These are phyloP conservation scores for Penicillium robsamsonii DNA, from an alignment of 495 filamentous ascomycete species.

Conservation along the genomic window DNA sequence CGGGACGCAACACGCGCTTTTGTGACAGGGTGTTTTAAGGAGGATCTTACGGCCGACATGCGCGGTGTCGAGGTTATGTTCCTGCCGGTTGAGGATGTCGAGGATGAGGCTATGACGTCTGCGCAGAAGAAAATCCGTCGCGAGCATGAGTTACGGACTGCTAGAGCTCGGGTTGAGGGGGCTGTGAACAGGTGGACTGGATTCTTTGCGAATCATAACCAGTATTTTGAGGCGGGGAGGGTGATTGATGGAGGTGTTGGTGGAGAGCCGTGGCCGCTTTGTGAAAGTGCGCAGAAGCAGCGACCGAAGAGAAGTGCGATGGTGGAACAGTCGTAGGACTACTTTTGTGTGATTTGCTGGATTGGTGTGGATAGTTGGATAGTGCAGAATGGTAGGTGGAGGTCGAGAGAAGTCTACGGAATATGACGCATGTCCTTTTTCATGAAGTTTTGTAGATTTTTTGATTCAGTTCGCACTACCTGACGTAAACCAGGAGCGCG, in stretches of 20 bases:
- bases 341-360: slow-evolving; percentile 1
- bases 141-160: slow-evolving; percentile 49
- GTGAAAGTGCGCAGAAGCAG: slow-evolving; percentile 44
- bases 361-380: background rate
- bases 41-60: slow-evolving; percentile 79
- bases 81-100: slow-evolving; percentile 69
- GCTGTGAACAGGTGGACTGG: slow-evolving; percentile 48
- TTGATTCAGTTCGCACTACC: slow-evolving; percentile 36
- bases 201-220: slow-evolving; percentile 75
- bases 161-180: slow-evolving; percentile 42
- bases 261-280: slow-evolving; percentile 45
- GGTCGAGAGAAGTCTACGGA: slow-evolving; percentile 6
- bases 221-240: slow-evolving; percentile 71
- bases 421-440: slow-evolving; percentile 6
- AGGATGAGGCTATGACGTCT: slow-evolving; percentile 44
- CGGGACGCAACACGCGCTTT: slow-evolving; percentile 84
- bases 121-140: slow-evolving; percentile 56
- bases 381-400: background rate
- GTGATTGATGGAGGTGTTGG: slow-evolving; percentile 43
- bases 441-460: slow-evolving; percentile 37
- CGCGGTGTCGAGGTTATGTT: slow-evolving; percentile 87
- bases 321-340: slow-evolving; percentile 10
- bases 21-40: slow-evolving; percentile 93
- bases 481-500: slow-evolving; percentile 29
- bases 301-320: slow-evolving; percentile 39